Evolutionary conservation across 2,329 filamentous ascomycete species (phyloP), one percentile per base, ranked within the genome.

Genomic region (Amauroascus verrucosus): DNA sequence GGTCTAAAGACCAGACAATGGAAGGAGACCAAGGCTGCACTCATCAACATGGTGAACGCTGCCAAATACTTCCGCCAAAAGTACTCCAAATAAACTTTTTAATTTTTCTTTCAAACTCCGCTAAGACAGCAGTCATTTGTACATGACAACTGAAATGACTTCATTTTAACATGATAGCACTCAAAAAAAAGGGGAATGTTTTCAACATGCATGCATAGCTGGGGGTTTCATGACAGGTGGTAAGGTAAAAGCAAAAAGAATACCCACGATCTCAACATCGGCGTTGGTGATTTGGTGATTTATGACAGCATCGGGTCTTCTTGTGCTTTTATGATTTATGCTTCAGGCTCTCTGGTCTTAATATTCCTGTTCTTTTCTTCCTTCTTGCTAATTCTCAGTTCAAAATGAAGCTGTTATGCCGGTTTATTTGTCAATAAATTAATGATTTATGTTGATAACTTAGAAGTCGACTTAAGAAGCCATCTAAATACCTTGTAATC

Each of bases 1-100:
- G 93, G 93, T 79, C 84, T 98, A 57, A 98, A 98, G 88, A 98
- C 93, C 64, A 87, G 93, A 66, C 86, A 95, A 79, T 97, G 93
- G 91, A 83, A 86, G 74, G 91, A 98, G 84, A 95, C 90, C 74
- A 97, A 96, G 85, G 88, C 88, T 69, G 88, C 91, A 56, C 78
- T 98, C 69, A 77, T 77, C 77, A 95, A 96, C 84, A 86, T 98
- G 88, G 91, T 98, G 75, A 90, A 91, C 72, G 93, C 93, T 55
- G 91, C 93, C 79, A 96, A 96, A 83, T 85, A 77, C 80, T 97
- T 83, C 89, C 91, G 93, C 72, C 75, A 84, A 74, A 89, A 95
- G 81, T 85, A 94, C 76, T 70, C 82, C 71, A 82, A 85, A 75
- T 74, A 65, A 58, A 55, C 40, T 32, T n/a, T 20, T 32, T 48